These are phyloP conservation scores for Candida montana DNA, from an alignment of 805 yeast species.

Conservation along the genomic window DNA sequence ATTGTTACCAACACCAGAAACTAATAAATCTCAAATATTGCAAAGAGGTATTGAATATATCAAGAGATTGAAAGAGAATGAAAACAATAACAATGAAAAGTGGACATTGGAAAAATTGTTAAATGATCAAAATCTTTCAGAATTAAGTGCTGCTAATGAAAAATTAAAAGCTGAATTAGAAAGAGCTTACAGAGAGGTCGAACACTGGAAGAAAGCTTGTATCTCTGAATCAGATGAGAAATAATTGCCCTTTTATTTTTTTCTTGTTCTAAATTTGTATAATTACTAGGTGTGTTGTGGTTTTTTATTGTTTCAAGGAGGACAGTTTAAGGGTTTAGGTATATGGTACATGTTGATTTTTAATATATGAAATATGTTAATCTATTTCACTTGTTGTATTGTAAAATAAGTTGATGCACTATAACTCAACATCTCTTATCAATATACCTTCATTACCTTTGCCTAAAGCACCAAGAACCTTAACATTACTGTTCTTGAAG, in stretches of 20 bases:
- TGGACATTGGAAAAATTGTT: slow-evolving; percentile 91
- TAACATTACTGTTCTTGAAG: slow-evolving; percentile 45
- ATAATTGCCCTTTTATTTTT: not conserved
- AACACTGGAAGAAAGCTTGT: slow-evolving; percentile 59
- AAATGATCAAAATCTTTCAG: slow-evolving; percentile 87
- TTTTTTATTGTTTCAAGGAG: not conserved
- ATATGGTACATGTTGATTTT: no score
- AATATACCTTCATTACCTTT: slow-evolving; percentile 63
- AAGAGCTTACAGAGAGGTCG: slow-evolving; percentile 88
- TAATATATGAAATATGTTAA: no score
- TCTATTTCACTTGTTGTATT: no score
- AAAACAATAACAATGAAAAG: slow-evolving; percentile 83
- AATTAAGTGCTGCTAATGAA: slow-evolving; percentile 79
- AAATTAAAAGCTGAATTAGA: slow-evolving; percentile 84
- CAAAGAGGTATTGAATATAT: slow-evolving; percentile 88
- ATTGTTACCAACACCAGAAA: slow-evolving; percentile 74
- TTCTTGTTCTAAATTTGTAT: not conserved
- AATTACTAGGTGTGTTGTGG: not conserved
- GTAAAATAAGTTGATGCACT: no score
- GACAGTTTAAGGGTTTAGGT: not conserved
- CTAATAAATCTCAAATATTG: slow-evolving; percentile 86
- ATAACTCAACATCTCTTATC: slow-evolving; percentile 47
- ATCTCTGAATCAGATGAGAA: slow-evolving; percentile 1
- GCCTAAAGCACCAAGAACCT: slow-evolving; percentile 50
- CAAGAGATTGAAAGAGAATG: slow-evolving; percentile 83